Conservation (phyloP, 2,329 filamentous ascomycete species). For the Colletotrichum musicola region DNA sequence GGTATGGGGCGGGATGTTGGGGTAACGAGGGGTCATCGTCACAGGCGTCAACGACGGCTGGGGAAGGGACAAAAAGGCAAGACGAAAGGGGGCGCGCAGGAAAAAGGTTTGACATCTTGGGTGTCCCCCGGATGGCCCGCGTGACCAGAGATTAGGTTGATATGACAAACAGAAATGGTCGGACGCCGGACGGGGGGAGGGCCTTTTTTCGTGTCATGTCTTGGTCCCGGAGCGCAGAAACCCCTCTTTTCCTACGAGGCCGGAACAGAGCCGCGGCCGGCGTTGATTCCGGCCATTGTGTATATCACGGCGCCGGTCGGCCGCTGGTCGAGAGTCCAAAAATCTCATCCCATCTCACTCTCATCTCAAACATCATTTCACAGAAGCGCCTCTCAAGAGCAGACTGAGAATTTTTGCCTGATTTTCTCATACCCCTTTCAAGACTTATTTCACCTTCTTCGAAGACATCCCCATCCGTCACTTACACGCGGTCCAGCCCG, state of each 20-base stretch:
- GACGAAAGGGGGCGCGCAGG: too few species aligned
- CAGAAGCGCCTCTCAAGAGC: slow-evolving; percentile 23
- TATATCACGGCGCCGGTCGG: slow-evolving; percentile 56
- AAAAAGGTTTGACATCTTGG: not conserved
- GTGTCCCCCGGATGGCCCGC: slow-evolving; percentile 10
- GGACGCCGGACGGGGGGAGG: slow-evolving; percentile 14
- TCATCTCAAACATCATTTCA: too few species aligned
- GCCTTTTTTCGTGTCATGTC: slow-evolving; percentile 30
- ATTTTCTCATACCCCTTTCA: slow-evolving; percentile 27
- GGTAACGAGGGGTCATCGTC: too few species aligned
- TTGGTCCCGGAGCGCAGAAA: slow-evolving; percentile 16
- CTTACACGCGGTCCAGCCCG: slow-evolving; percentile 12
- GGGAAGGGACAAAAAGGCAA: too few species aligned
- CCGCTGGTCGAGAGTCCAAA: slow-evolving; percentile 30
- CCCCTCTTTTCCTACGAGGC: slow-evolving; percentile 50
- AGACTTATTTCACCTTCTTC: not conserved
- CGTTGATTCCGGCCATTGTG: slow-evolving; percentile 62
- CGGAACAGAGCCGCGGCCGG: slow-evolving; percentile 59
- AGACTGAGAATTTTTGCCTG: slow-evolving; percentile 14
- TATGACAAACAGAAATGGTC: slow-evolving; percentile 41
- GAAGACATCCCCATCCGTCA: slow-evolving; percentile 2
- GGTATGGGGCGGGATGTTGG: too few species aligned
- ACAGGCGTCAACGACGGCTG: too few species aligned
- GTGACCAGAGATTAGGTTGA: slow-evolving; percentile 38
- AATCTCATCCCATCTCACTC: slow-evolving; percentile 11